Base-by-base conservation (phyloP, 768 basidiomycete genomes). In the Coprinopsis strossmayeri region DNA sequence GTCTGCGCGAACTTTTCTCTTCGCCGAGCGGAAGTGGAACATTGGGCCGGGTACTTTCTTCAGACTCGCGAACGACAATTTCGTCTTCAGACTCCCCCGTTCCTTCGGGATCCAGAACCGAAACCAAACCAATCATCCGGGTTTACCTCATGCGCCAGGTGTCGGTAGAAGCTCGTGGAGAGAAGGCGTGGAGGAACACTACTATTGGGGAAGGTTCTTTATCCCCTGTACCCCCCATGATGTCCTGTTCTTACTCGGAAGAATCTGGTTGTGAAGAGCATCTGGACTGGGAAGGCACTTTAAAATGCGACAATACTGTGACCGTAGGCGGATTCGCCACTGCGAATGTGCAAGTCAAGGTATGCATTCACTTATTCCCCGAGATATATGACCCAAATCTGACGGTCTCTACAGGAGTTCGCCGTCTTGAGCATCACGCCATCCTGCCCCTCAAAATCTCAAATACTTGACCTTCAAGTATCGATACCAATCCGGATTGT, bases 271-370 rank as follows among this genome's bases (percentile, higher is more conserved):
- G 60, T 20, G 63, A 68, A 41, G 69, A 69, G 27, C 65, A 73
- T 52, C 62, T 84, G 1, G 81, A 84, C 53, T 87, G 82, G 74
- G 78, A 78, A 52, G 84, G 82, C 11, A 71, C 76, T 48, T 52
- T 83, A 12, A 58, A 57, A 24, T 64, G 68, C 37, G 54, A 60
- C 11, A 57, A 65, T n/a, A 64, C 72, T 34, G 60, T 73, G 35
- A 62, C 59, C 0, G 65, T 67, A 35, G 73, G 75, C 23, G 65
- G 74, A 7, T 84, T 84, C 62, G 56, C 47, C 25, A 69, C 72
- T 1, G 69, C 61, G 11, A 67, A 69, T 34, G 60, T 81, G 2
- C 52, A 63, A 13, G 68, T 74, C 37, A 70, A 71, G 61, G 74
- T 71, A 49, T 54, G 67, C 15, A 32, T 32, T 32, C 30, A 32